Evolutionary conservation across 208 protist genomes (phyloP).

Genomic region (Porcisia hertigi): DNA sequence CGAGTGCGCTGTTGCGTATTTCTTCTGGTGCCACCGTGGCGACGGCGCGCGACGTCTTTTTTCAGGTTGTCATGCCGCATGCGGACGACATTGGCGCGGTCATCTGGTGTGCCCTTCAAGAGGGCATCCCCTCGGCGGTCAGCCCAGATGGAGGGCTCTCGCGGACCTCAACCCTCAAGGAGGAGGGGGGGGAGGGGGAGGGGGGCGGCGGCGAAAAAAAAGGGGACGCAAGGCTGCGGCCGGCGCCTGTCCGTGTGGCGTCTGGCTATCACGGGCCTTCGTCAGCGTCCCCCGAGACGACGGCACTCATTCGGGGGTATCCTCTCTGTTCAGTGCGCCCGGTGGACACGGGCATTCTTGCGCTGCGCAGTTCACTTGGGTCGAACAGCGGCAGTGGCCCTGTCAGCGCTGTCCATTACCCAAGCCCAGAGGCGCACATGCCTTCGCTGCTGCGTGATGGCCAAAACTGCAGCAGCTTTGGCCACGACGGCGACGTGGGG

Average conservation of each 20-base stretch:
- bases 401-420: constrained; percentile 1
- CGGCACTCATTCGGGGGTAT: constrained; percentile 5
- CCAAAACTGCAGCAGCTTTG: constrained; percentile 36
- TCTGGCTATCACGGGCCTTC: neutral
- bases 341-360: constrained; percentile 21
- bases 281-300: neutral
- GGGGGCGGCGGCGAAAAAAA: too few relatives aligned
- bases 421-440: constrained; percentile 17
- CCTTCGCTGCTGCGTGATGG: constrained; percentile 35
- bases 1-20: constrained; percentile 27
- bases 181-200: neutral
- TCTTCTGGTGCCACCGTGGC: neutral
- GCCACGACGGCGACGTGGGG: constrained; percentile 52
- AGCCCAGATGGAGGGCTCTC: neutral
- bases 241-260: neutral
- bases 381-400: neutral
- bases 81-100: constrained; percentile 16
- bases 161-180: constrained; percentile 13
- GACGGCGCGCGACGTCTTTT: constrained; percentile 19
- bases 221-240: neutral
- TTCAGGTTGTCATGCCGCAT: constrained; percentile 20
- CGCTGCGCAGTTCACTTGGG: neutral
- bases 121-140: neutral
- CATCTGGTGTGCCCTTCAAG: constrained; percentile 7
- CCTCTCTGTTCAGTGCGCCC: constrained; percentile 25